These are phyloP conservation scores for Penicillium malachiteum DNA, from an alignment of 495 filamentous ascomycete genomes.

Conservation along the genomic window DNA sequence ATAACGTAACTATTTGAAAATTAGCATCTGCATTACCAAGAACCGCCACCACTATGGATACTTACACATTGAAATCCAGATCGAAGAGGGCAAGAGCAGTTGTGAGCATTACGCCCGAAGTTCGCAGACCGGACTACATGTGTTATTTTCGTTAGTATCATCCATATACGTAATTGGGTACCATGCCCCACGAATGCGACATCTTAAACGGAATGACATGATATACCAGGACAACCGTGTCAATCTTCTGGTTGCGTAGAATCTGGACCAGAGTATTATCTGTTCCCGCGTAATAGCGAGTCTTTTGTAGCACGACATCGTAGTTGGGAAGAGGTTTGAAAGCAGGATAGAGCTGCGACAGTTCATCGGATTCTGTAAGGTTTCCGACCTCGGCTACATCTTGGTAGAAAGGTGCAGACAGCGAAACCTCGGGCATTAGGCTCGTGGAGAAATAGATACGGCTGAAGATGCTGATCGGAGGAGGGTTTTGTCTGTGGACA, in stretches of 20 bases:
- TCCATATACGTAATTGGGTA: background rate
- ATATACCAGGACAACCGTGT: conserved; percentile 3
- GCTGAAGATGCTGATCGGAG: conserved; percentile 6
- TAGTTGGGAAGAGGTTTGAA: background rate
- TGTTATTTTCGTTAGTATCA: background rate
- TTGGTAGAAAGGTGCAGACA: background rate
- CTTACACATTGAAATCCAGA: conserved; percentile 5
- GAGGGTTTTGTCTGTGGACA: background rate
- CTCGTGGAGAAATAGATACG: background rate
- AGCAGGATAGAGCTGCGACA: background rate
- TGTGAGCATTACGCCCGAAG: background rate
- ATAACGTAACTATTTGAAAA: background rate
- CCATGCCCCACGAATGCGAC: background rate
- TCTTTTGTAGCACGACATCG: conserved; percentile 2
- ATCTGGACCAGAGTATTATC: conserved; percentile 1
- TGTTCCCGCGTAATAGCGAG: background rate
- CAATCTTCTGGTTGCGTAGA: conserved; percentile 1
- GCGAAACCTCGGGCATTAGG: background rate
- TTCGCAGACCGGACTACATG: conserved; percentile 1
- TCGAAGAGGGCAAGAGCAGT: background rate
- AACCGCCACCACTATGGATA: background rate
- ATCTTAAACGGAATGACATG: background rate
- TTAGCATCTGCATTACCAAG: background rate
- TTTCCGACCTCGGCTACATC: background rate
- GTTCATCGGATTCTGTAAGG: background rate